phyloP scores from a whole-genome alignment of 1,284 basidiomycete genomes.

The Cutaneotrichosporon dermatis region DNA sequence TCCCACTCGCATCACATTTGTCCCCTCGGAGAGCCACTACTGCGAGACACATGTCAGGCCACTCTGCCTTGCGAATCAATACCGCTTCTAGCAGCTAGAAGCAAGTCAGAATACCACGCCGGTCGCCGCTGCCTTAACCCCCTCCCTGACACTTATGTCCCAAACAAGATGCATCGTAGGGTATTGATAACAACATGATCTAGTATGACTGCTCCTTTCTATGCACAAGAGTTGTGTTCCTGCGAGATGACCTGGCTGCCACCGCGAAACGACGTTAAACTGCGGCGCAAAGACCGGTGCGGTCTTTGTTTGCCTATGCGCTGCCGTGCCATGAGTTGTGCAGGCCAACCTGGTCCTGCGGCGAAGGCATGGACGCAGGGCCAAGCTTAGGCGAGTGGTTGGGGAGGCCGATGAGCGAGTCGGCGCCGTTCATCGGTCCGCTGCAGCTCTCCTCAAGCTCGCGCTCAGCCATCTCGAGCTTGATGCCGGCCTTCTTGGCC shows the following conservation, averaged over 20 bases:
- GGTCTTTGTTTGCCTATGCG: neutral
- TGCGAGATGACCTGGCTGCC: too few species aligned
- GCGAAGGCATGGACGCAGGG: conserved; percentile 31
- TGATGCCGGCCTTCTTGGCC: conserved; percentile 44
- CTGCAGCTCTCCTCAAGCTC: conserved; percentile 35
- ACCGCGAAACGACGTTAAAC: too few species aligned
- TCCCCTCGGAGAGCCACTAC: too few species aligned
- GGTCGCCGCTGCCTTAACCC: neutral
- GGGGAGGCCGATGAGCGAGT: conserved; percentile 45
- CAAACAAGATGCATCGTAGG: conserved; percentile 5
- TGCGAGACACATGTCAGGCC: too few species aligned
- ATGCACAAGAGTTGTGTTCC: neutral
- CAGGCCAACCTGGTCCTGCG: conserved; percentile 45
- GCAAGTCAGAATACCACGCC: too few species aligned
- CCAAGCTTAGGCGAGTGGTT: conserved; percentile 50
- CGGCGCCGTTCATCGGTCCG: conserved; percentile 48
- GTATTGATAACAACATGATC: conserved; percentile 9
- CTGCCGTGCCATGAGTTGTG: conserved; percentile 41
- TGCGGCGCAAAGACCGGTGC: neutral
- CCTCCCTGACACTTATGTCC: neutral
- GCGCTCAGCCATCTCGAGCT: conserved; percentile 31
- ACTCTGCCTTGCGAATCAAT: too few species aligned
- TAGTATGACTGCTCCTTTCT: neutral
- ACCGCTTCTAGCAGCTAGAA: too few species aligned
- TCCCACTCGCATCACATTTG: too few species aligned